These are phyloP conservation scores for Diversispora eburnea DNA, from an alignment of 192 early-diverging fungal genomes.

Conservation along the genomic window DNA sequence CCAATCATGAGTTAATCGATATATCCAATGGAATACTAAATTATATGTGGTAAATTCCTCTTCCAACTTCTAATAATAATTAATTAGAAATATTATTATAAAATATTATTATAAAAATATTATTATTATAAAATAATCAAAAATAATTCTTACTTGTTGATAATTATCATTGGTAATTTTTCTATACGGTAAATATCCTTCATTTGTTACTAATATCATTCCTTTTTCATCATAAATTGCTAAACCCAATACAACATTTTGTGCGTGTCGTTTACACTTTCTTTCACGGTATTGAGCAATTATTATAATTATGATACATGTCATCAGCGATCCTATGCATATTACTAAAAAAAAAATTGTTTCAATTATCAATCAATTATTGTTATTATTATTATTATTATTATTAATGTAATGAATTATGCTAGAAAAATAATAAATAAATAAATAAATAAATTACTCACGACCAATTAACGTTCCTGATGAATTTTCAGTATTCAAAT, in stretches of 20 bases:
- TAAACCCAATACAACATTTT: slow-evolving; percentile 32
- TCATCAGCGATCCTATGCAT: not conserved
- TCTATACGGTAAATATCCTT: slow-evolving; percentile 37
- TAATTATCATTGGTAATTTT: slow-evolving; percentile 32
- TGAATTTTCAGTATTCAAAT: not conserved
- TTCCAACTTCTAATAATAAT: slow-evolving; percentile 13
- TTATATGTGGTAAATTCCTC: slow-evolving; percentile 12
- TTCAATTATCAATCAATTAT: too few relatives aligned
- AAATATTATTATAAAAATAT: slow-evolving; percentile 16
- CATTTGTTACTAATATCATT: slow-evolving; percentile 35
- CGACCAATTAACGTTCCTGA: not conserved
- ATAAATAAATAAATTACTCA: not conserved
- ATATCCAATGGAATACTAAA: slow-evolving; percentile 22
- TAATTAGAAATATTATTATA: not conserved
- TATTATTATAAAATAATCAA: slow-evolving; percentile 18
- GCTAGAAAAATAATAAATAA: too few relatives aligned
- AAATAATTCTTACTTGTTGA: slow-evolving; percentile 28
- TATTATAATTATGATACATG: slow-evolving; percentile 17
- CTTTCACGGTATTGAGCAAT: not conserved
- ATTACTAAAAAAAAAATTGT: too few relatives aligned
- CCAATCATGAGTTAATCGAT: slow-evolving; percentile 24
- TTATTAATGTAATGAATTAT: too few relatives aligned
- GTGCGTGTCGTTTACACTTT: not conserved
- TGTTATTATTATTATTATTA: too few relatives aligned
- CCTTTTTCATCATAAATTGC: slow-evolving; percentile 36